Conservation (phyloP, 2,329 filamentous ascomycete genomes). For the Botrytis deweyae region DNA sequence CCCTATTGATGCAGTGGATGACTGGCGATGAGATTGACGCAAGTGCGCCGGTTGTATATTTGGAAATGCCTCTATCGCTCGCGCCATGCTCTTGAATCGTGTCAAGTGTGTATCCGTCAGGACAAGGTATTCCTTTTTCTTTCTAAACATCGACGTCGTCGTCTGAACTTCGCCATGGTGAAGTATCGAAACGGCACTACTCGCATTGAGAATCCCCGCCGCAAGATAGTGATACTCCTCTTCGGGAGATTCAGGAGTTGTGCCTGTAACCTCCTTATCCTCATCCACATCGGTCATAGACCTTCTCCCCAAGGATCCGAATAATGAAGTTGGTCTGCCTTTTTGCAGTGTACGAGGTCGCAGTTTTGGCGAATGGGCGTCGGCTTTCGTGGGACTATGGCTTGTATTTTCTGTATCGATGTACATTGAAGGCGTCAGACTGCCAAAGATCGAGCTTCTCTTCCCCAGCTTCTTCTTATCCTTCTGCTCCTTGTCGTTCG, state of each 20-base stretch:
- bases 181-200: conserved; percentile 47
- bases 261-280: conserved; percentile 29
- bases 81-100: conserved; percentile 65
- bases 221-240: conserved; percentile 26
- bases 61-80: conserved; percentile 63
- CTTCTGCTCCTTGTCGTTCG: conserved; percentile 31
- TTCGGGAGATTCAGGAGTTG: conserved; percentile 33
- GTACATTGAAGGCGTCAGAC: conserved; percentile 23
- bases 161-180: conserved; percentile 71
- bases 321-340: conserved; percentile 37
- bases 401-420: conserved; percentile 28
- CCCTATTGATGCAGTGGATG: conserved; percentile 55
- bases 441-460: conserved; percentile 35
- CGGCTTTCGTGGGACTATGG: conserved; percentile 30
- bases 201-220: conserved; percentile 21
- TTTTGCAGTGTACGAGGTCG: conserved; percentile 38
- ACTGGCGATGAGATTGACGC: conserved; percentile 53
- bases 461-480: conserved; percentile 36
- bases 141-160: conserved; percentile 67
- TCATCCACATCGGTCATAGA: conserved; percentile 35
- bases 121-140: conserved; percentile 71
- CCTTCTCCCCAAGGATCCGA: conserved; percentile 39
- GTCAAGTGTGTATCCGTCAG: conserved; percentile 67
- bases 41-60: conserved; percentile 46
- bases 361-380: conserved; percentile 31